A percentile compares a stretch with the other conserved stretches of the same genome.
Evolutionary conservation across 768 basidiomycete species (phyloP).

Genomic region (Terana coerulea): DNA sequence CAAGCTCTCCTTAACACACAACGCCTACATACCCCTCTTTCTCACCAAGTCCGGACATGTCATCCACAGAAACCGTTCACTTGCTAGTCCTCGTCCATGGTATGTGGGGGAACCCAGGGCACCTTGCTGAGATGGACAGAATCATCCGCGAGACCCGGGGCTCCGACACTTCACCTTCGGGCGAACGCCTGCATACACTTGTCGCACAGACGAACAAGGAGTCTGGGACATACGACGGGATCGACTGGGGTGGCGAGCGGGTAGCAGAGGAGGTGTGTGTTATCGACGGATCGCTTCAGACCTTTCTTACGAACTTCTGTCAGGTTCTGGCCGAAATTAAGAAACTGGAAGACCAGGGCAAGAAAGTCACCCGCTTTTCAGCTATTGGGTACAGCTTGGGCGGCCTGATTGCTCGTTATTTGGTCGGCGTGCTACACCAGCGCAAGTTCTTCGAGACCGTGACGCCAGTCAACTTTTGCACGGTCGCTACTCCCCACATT

Average conservation of each 20-base stretch:
- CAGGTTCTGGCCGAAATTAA: constrained; percentile 58
- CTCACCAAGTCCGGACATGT: constrained; percentile 7
- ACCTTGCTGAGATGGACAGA: constrained; percentile 57
- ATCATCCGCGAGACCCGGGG: constrained; percentile 45
- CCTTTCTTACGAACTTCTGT: background rate
- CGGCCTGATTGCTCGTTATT: constrained; percentile 77
- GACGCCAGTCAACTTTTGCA: constrained; percentile 75
- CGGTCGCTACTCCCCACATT: constrained; percentile 80
- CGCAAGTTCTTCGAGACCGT: constrained; percentile 69
- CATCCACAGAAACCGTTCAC: constrained; percentile 30
- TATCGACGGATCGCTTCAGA: background rate
- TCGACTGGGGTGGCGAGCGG: constrained; percentile 82
- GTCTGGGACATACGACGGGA: constrained; percentile 74
- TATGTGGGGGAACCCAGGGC: constrained; percentile 78
- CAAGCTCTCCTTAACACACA: background rate
- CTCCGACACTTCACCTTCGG: constrained; percentile 27
- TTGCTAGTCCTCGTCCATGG: constrained; percentile 49
- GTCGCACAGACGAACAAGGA: constrained; percentile 62
- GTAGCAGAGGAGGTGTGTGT: constrained; percentile 68
- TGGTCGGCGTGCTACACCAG: constrained; percentile 60
- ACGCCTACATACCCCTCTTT: background rate
- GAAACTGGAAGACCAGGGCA: constrained; percentile 48
- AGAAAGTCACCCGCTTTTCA: constrained; percentile 64
- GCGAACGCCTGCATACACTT: constrained; percentile 55
- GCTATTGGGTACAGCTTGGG: constrained; percentile 79